Base-by-base conservation (phyloP, 306 rosid species). In the Dalbergia cultrata region DNA sequence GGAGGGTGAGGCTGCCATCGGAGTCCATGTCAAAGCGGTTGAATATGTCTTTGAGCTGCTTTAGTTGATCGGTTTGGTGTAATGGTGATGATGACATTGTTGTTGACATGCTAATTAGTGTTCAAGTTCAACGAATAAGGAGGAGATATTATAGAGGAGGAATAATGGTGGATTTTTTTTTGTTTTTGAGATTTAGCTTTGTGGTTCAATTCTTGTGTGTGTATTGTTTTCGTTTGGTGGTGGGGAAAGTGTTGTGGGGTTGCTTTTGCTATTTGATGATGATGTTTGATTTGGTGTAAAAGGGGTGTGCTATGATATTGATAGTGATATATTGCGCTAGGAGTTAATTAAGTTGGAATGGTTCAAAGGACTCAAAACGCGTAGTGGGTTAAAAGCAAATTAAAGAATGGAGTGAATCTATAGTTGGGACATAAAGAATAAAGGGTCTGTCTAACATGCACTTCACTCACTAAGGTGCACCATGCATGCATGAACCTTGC, bases 1-100 rank as follows among this genome's bases (percentile, higher is more conserved):
- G 89, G 16, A 86, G 97, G 14, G 98, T 94, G 34, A 94, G 90
- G 90, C 98, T 94, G 4, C 98, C 98, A 44, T 94, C 98, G 4
- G 91, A 75, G 81, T 94, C 92, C 97, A 94, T 89, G 86, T 94
- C 98, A 39, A 94, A 94, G 4, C 97, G 90, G 16, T 19, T 56
- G 90, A 94, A 94, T 52, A 94, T 94, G 35, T 89, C 95, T 18
- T 78, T 86, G 6, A 94, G 91, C 49, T 92, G 95, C 60, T 84
- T 84, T 13, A 90, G 50, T 81, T 92, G 96, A 4, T 89, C 92
- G 81, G 70, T 62, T 85, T 31, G 14, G 41, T 85, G 58, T 18
- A 66, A 52, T 8, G 89, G 81, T 88, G 60, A 9, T 17, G 52
- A 22, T 22, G 26, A 22, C 26, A 22, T 22, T 22, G 31, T 26